Evolutionary conservation across 768 basidiomycete genomes (phyloP), one percentile per base, ranked within the genome.

Genomic region (Pleurotus eryngii): DNA sequence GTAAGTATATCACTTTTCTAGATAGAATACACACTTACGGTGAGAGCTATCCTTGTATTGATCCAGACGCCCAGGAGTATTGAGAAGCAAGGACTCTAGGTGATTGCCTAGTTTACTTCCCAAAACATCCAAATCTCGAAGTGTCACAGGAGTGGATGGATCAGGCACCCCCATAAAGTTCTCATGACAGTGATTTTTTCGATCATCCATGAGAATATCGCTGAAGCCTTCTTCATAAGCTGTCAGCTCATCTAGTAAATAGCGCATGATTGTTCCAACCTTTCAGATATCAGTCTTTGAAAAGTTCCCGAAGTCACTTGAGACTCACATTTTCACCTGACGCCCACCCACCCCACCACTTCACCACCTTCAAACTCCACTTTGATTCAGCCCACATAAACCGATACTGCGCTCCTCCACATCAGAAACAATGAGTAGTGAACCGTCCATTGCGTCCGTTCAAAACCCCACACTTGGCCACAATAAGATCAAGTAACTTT

Each of bases 291-390:
- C 20, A 43, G 15, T 48, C 14, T 14, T 18, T 48, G 26, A 18
- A 14, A 48, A 30, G 27, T 30, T 30, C 5, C 27, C 4, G 6
- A 30, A 30, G 27, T 30, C 5, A 7, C 27, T 30, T 7, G 6
- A 30, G 27, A 30, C 60, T 49, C 35, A 62, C 62, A 40, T 64
- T 58, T 45, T 67, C 64, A 48, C 55, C 60, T 38, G 62, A 60
- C 0, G 61, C 65, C 68, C 67, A 67, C 9, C 74, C 15, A 14
- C 68, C 68, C 68, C 68, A 68, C 68, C 68, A 68, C 22, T 63
- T 68, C 6, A 67, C 63, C 1, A 60, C 62, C 37, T 67, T 65
- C 37, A 70, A 42, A 46, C 64, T 68, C 68, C 68, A 69, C 17
- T 61, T 61, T 5, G 63, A 57, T 15, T 61, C 61, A 20, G 64